Evolutionary conservation across 2,329 filamentous ascomycete genomes (phyloP).

Genomic region (Paecilomyces niveus): DNA sequence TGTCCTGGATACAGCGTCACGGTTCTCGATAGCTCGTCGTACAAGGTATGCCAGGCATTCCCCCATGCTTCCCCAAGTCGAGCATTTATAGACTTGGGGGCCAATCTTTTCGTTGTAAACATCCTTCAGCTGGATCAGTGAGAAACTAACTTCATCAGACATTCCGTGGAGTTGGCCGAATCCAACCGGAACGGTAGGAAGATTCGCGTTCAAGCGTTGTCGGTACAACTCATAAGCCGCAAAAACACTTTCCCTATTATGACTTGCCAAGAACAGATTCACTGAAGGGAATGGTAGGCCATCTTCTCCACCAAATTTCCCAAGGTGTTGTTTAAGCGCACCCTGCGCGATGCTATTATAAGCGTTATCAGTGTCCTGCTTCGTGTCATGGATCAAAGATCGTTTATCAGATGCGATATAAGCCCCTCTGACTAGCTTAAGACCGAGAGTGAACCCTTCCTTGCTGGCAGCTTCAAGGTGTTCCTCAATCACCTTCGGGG

Average conservation of each 20-base stretch:
- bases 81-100: conserved; percentile 49
- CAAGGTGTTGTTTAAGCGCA: conserved; percentile 50
- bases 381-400: conserved; percentile 63
- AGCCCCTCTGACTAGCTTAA: conserved; percentile 70
- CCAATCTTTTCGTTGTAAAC: conserved; percentile 10
- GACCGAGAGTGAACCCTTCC: conserved; percentile 60
- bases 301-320: not conserved
- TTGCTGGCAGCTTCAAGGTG: conserved; percentile 55
- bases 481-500: conserved; percentile 48
- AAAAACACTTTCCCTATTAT: conserved; percentile 67
- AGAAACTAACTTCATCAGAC: conserved; percentile 55
- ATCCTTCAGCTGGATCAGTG: conserved; percentile 40
- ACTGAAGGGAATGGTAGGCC: conserved; percentile 46
- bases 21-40: conserved; percentile 52
- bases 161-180: conserved; percentile 56
- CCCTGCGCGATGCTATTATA: conserved; percentile 67
- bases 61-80: conserved; percentile 49
- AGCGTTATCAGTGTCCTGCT: conserved; percentile 60
- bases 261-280: conserved; percentile 68
- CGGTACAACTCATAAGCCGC: conserved; percentile 45
- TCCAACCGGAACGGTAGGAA: conserved; percentile 41
- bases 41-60: conserved; percentile 76
- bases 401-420: conserved; percentile 66
- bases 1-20: conserved; percentile 50
- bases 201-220: conserved; percentile 31